Base-by-base conservation (phyloP, 2,329 filamentous ascomycete species). In the Zymoseptoria pseudotritici region DNA sequence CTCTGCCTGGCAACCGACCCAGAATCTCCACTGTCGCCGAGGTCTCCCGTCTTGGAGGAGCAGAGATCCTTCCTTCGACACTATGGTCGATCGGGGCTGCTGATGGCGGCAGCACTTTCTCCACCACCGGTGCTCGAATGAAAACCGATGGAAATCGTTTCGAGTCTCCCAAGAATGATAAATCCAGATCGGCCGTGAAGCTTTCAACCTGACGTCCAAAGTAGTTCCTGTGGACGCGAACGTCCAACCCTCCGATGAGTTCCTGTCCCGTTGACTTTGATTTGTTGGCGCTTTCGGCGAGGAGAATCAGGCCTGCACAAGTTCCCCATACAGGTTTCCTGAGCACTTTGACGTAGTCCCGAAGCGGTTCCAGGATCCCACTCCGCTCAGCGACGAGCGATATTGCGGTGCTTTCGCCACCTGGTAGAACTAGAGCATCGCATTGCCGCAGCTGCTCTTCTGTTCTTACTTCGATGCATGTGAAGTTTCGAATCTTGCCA, bases 401-500 rank as follows among this genome's bases (percentile, higher is more conserved):
- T 67, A 99, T 95, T 3, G 93, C 88, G 1, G 94, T 97, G 76
- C 91, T 96, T 75, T 99, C 94, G 63, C 94, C 94, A 56, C 94
- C 94, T 2, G 94, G 94, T 53, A 99, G 85, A 71, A 99, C 85
- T 51, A 99, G 82, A 24, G 86, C 93, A 74, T 93, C 85, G 76
- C 92, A 97, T 66, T 73, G 74, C 4, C 81, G 77, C 31, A 99
- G 82, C 69, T 96, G 83, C 6, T 79, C 77, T 2, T 84, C 77
- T 6, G 87, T 97, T 61, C 93, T 87, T 53, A 97, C 90, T 74
- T 96, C 87, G 64, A 88, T 80, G 71, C 94, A 90, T 24, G 74
- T 71, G 77, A 90, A 86, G 53, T 73, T 26, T 55, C 56, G 36
- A 19, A 26, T 19, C 42, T 31, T 50, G 21, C 46, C 54, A 21